phyloP scores from a whole-genome alignment of 768 basidiomycete genomes.

The Russula olivacea region DNA sequence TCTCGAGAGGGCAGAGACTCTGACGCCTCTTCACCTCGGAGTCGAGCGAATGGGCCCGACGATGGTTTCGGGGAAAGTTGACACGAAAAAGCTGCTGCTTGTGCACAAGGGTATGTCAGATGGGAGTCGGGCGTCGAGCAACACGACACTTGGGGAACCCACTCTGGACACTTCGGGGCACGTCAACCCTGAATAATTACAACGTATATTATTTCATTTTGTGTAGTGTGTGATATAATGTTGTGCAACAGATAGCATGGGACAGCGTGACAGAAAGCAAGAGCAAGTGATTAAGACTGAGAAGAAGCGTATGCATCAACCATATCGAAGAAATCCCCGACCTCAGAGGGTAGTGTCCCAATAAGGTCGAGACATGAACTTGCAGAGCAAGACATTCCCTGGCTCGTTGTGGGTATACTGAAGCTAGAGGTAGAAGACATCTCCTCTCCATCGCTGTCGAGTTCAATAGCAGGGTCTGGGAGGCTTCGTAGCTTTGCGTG shows the following conservation, averaged over 20 bases:
- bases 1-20: background rate
- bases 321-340: slow-evolving; percentile 20
- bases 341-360: slow-evolving; percentile 16
- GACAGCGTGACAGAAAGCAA: background rate
- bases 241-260: background rate
- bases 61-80: background rate
- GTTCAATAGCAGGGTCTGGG: background rate
- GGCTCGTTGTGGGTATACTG: background rate
- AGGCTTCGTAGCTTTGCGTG: slow-evolving; percentile 23
- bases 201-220: background rate
- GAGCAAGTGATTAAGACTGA: background rate
- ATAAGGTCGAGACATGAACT: slow-evolving; percentile 18
- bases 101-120: background rate
- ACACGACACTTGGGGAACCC: background rate
- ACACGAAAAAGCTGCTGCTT: background rate
- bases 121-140: slow-evolving; percentile 7
- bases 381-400: background rate
- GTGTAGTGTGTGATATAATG: background rate
- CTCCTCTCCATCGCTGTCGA: slow-evolving; percentile 20
- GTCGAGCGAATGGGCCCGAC: background rate
- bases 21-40: slow-evolving; percentile 5
- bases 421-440: slow-evolving; percentile 1
- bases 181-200: background rate
- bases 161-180: background rate
- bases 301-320: slow-evolving; percentile 4